A percentile compares a stretch with the other conserved stretches of the same genome.
phyloP scores from a whole-genome alignment of 2,329 filamentous ascomycete species.

The Neofusicoccum ribis region DNA sequence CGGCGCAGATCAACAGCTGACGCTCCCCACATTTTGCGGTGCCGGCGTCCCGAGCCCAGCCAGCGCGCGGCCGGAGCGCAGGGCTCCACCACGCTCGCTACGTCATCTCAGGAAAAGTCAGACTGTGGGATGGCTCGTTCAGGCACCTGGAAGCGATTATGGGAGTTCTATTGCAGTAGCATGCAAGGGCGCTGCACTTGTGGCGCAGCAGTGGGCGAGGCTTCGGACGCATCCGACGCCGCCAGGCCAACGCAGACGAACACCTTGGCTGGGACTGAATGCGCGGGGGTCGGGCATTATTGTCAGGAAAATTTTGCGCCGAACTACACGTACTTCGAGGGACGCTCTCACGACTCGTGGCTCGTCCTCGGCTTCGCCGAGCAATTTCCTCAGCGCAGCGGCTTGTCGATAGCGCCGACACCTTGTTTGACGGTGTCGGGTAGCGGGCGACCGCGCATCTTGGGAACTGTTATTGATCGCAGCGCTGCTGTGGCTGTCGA shows the following conservation, averaged over 20 bases:
- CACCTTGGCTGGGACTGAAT: background rate
- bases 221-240: too few species aligned
- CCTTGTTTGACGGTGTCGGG: too few species aligned
- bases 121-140: background rate
- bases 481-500: background rate
- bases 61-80: background rate
- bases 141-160: background rate
- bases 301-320: too few species aligned
- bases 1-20: slow-evolving; percentile 3
- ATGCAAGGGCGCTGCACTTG: background rate
- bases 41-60: background rate
- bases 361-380: background rate
- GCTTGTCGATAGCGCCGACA: too few species aligned
- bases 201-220: background rate
- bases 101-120: background rate
- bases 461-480: too few species aligned
- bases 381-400: background rate
- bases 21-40: slow-evolving; percentile 4
- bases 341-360: too few species aligned
- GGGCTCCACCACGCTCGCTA: background rate
- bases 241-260: too few species aligned
- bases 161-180: background rate
- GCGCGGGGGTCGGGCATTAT: too few species aligned
- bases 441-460: too few species aligned
- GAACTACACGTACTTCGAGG: too few species aligned